phyloP scores from a whole-genome alignment of 371 early-diverging fungal species.

The Caulochytrium protostelioides region DNA sequence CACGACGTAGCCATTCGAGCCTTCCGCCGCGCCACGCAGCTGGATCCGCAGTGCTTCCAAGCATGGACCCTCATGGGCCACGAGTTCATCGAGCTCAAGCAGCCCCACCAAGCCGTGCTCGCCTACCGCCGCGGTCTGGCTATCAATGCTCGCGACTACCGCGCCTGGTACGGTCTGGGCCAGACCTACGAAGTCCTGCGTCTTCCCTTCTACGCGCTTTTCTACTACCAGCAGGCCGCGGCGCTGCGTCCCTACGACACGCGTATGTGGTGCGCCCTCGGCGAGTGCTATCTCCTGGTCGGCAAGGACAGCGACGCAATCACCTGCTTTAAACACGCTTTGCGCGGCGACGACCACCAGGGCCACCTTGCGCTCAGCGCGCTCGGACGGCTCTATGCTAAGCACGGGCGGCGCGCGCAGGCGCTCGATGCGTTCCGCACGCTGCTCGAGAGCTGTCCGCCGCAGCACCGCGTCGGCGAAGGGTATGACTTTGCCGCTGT shows the following conservation, averaged over 20 bases:
- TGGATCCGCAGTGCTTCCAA: conserved; percentile 48
- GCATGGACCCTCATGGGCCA: conserved; percentile 91
- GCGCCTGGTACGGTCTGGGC: conserved; percentile 85
- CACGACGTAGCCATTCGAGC: conserved; percentile 66
- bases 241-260: conserved; percentile 52
- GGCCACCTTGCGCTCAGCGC: conserved; percentile 24
- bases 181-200: conserved; percentile 69
- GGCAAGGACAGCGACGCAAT: conserved; percentile 30
- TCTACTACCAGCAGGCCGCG: conserved; percentile 58
- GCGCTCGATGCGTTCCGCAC: conserved; percentile 10
- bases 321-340: conserved; percentile 42
- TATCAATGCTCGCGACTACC: conserved; percentile 56
- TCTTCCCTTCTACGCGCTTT: conserved; percentile 56
- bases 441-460: too few species aligned
- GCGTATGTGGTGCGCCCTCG: conserved; percentile 57
- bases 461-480: too few species aligned
- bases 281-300: conserved; percentile 36
- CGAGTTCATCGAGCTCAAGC: conserved; percentile 78
- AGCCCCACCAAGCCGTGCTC: conserved; percentile 66
- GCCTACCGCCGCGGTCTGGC: conserved; percentile 70
- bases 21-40: conserved; percentile 59
- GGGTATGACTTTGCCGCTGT: too few species aligned
- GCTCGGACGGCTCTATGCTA: conserved; percentile 29
- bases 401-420: conserved; percentile 17
- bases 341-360: conserved; percentile 28